Base-by-base conservation (phyloP, 2,329 filamentous ascomycete species). In the Juglanconis oblonga region DNA sequence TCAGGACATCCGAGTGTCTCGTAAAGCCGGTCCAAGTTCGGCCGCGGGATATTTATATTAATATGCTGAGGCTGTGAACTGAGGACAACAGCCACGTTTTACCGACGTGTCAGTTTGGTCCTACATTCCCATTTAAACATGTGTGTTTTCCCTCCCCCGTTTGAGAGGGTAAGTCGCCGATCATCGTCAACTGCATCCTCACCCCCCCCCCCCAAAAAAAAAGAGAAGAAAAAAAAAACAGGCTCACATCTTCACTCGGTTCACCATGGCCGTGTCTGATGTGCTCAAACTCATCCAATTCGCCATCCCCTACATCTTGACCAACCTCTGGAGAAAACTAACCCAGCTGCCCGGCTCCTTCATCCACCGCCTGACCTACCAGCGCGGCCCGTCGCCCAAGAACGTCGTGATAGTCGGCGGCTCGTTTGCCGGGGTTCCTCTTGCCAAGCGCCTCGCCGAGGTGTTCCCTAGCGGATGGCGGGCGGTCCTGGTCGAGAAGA, bases 331-430 rank as follows among this genome's bases (percentile, higher is more conserved):
- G 14, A 50, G 14, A 8, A 42, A 45, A 3, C 33, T 59, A 13
- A 11, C 31, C 13, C 45, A 55, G 13, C 44, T 38, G 35, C 53
- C 54, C 31, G 11, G 1, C 6, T 35, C 35, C n/a, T 40, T 44
- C 10, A 4, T 59, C 7, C 57, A 59, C 13, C 44, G 24, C 5
- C n/a, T 55, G 9, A 24, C 47, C 10, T 59, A 59, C 51, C 35
- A 36, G 14, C 38, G 35, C 5, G 32, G 40, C 6, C 10, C 44
- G 7, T 45, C 35, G 3, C 62, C 72, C 42, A 70, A 74, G 52
- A 85, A 80, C 59, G 78, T 87, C 47, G 77, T 86, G 61, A 74
- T 86, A 8, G 68, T 87, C 32, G 84, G 84, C 38, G 84, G 79
- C 52, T 85, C 82, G 0, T 87, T 85, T 65, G 82, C 81, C 0